A percentile compares a stretch with the other conserved stretches of the same genome.
Evolutionary conservation across 495 filamentous ascomycete species (phyloP).

Genomic region (Hamigera avellanea): DNA sequence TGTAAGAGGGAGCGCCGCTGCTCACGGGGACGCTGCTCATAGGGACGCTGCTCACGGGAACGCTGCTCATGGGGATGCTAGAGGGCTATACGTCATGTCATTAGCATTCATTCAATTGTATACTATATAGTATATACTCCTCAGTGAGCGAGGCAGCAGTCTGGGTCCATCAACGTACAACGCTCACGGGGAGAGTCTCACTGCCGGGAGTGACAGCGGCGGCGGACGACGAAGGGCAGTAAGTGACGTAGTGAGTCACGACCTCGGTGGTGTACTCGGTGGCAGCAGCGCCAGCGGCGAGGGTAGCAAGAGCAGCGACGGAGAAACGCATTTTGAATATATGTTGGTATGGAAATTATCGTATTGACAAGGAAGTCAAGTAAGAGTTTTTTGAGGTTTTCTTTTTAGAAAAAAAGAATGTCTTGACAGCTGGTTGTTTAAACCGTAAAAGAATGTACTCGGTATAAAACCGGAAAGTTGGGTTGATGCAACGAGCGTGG

Average conservation of each 20-base stretch:
- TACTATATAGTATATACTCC: conserved; percentile 6
- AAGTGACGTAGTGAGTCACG: conserved; percentile 71
- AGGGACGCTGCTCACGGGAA: conserved; percentile 58
- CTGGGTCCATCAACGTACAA: conserved; percentile 44
- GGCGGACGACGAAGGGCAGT: conserved; percentile 67
- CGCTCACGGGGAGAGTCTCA: conserved; percentile 70
- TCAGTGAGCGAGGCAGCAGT: background rate
- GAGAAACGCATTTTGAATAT: conserved; percentile 81
- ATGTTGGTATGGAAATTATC: conserved; percentile 1
- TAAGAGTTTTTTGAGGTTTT: too few species aligned
- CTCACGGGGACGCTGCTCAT: conserved; percentile 46
- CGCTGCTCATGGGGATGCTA: conserved; percentile 62
- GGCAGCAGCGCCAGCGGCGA: conserved; percentile 45
- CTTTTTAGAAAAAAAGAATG: too few species aligned
- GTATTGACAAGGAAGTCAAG: too few species aligned
- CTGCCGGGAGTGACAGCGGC: conserved; percentile 54
- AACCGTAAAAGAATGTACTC: conserved; percentile 41
- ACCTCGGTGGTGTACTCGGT: conserved; percentile 59
- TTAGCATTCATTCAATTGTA: conserved; percentile 1
- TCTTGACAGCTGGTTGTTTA: conserved; percentile 9
- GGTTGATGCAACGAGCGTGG: background rate
- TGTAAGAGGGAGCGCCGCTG: too few species aligned
- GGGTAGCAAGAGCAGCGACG: conserved; percentile 56
- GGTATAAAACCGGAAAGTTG: conserved; percentile 24
- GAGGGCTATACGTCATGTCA: conserved; percentile 47